These are phyloP conservation scores for Thelephora terrestris DNA, from an alignment of 1,284 basidiomycete species.

Conservation along the genomic window DNA sequence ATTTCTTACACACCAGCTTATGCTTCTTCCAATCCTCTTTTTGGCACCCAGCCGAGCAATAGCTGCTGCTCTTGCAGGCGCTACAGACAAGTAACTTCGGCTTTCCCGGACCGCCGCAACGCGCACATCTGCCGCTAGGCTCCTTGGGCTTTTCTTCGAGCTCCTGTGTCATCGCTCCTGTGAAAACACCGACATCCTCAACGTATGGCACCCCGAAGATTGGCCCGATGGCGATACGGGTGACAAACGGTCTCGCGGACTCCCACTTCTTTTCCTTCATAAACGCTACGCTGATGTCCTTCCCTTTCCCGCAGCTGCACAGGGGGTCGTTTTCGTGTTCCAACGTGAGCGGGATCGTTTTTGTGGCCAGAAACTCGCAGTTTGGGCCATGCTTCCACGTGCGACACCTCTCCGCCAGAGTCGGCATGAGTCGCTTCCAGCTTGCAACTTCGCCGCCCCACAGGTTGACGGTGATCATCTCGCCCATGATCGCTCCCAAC, in stretches of 20 bases:
- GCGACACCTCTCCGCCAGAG: constrained; percentile 40
- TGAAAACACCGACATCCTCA: constrained; percentile 21
- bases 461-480: too few relatives aligned
- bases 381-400: constrained; percentile 34
- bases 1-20: constrained; percentile 15
- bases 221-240: constrained; percentile 36
- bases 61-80: constrained; percentile 23
- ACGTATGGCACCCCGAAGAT: constrained; percentile 37
- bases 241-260: constrained; percentile 28
- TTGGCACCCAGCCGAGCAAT: constrained; percentile 30
- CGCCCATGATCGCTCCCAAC: too few relatives aligned
- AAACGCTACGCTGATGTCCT: constrained; percentile 23
- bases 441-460: constrained; percentile 8
- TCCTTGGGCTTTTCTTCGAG: neutral
- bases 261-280: constrained; percentile 22
- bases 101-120: constrained; percentile 23
- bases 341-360: constrained; percentile 22
- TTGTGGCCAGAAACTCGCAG: constrained; percentile 33
- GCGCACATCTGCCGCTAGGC: constrained; percentile 7
- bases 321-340: constrained; percentile 24
- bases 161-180: neutral
- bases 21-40: constrained; percentile 29
- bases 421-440: constrained; percentile 39
- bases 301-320: constrained; percentile 39
- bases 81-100: constrained; percentile 18